Evolutionary conservation across 2,329 filamentous ascomycete species (phyloP).

Genomic region (Chaetomiaceae sp.): DNA sequence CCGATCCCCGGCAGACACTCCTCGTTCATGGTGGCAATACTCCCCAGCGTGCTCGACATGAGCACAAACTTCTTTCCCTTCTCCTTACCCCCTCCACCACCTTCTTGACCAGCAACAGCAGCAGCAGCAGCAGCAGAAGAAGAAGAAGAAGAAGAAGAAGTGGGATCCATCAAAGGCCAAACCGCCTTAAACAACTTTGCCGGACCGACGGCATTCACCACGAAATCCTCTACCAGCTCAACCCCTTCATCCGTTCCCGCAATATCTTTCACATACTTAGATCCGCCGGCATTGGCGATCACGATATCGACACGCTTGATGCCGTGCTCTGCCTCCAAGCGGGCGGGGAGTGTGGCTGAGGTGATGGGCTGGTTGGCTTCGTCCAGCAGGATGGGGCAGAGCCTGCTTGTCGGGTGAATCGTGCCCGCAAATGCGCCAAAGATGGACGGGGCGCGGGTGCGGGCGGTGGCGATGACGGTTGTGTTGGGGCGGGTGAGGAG

Average conservation of each 20-base stretch:
- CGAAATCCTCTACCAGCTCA: conserved; percentile 22
- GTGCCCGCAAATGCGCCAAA: conserved; percentile 67
- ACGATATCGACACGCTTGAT: conserved; percentile 26
- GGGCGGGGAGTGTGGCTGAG: conserved; percentile 14
- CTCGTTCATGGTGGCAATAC: conserved; percentile 21
- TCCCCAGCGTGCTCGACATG: conserved; percentile 27
- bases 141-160: no score
- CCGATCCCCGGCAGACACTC: conserved; percentile 25
- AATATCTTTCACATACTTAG: conserved; percentile 21
- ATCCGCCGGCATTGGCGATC: conserved; percentile 30
- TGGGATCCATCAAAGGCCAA: conserved; percentile 25
- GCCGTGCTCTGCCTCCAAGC: conserved; percentile 13
- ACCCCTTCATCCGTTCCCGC: conserved; percentile 18
- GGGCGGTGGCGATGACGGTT: conserved; percentile 28
- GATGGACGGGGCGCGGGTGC: conserved; percentile 19
- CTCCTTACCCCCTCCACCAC: neutral
- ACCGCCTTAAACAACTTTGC: conserved; percentile 25
- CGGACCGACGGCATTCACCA: conserved; percentile 25
- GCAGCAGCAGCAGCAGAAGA: neutral
- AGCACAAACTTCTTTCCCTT: conserved; percentile 24
- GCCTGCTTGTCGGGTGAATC: conserved; percentile 22
- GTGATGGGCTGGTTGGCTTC: conserved; percentile 12
- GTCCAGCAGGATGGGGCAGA: conserved; percentile 25
- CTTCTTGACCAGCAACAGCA: neutral
- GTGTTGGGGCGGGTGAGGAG: conserved; percentile 26